Evolutionary conservation across 345 rosid species (phyloP), one percentile per base, ranked within the genome.

Genomic region (Clarkia xantiana): DNA sequence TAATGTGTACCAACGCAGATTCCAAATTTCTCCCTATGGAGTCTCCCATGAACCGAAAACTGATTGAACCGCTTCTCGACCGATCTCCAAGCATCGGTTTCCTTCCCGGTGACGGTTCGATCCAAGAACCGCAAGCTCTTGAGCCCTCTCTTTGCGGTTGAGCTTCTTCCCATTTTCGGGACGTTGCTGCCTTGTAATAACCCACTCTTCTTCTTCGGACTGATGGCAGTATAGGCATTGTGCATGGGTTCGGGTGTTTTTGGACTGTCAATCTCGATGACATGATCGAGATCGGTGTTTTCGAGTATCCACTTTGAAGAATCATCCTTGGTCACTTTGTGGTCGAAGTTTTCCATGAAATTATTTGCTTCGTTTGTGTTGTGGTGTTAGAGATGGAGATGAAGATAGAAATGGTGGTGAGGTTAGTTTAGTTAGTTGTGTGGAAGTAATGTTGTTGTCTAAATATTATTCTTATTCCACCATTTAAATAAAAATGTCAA

Each of bases 101-200:
- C 96, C 47, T 76, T 76, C 49, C 98, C 95, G 0, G 93, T 76
- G 14, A 67, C 58, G 1, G 89, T 76, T 47, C 83, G 66, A 20
- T 91, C 95, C 44, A 91, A 83, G 62, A 91, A 91, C 61, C 90
- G 70, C 38, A 91, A 67, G 62, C 87, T 84, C 56, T 80, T 73
- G 12, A 86, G 76, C 18, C 95, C 96, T 68, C 73, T 80, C 0
- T 84, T 78, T 0, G 94, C 94, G 1, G 78, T 55, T 1, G 96
- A 75, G 6, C 74, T 66, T 11, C 81, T 72, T 57, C 94, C 71
- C 45, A 73, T 66, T 11, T 76, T 62, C 59, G 56, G 76, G 0
- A 44, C 66, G 6, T 64, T 70, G 1, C 54, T 60, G 20, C 16
- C 57, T 34, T 22, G 55, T 47, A 44, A 56, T 47, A 44, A 56